These are phyloP conservation scores for Elymus sibiricus DNA, from an alignment of 176 grass and related monocot species.

Conservation along the genomic window DNA sequence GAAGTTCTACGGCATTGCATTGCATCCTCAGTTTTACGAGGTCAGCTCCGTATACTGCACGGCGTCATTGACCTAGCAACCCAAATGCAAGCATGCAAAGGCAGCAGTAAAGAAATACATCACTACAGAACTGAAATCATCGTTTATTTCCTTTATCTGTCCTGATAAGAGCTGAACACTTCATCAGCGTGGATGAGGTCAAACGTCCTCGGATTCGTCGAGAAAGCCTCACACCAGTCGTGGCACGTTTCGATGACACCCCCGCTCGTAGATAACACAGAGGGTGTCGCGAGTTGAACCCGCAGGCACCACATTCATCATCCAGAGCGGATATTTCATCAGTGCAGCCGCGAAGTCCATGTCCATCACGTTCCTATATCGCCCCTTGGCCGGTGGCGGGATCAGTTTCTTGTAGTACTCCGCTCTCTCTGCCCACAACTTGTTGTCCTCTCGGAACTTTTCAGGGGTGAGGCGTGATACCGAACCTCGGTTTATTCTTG, in stretches of 20 bases:
- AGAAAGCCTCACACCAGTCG: conserved; percentile 88
- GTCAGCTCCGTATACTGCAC: too few relatives aligned
- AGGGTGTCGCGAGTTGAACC: conserved; percentile 35
- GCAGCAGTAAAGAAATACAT: background rate
- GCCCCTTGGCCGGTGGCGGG: conserved; percentile 47
- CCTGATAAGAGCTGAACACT: conserved; percentile 55
- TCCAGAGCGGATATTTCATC: conserved; percentile 65
- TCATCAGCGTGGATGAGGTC: conserved; percentile 76
- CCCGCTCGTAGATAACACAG: conserved; percentile 67
- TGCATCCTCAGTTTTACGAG: too few relatives aligned
- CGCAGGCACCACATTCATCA: conserved; percentile 65
- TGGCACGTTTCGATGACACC: conserved; percentile 77
- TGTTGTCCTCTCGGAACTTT: conserved; percentile 55
- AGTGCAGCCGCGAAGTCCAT: conserved; percentile 73
- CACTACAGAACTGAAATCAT: too few relatives aligned
- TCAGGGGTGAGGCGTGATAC: conserved; percentile 41
- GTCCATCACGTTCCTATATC: conserved; percentile 83
- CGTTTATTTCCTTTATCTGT: conserved; percentile 44
- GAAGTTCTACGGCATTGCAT: too few relatives aligned
- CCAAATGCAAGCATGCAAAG: too few relatives aligned
- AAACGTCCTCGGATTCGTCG: conserved; percentile 75
- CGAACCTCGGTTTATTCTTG: conserved; percentile 41
- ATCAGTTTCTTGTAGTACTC: conserved; percentile 68
- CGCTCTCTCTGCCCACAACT: conserved; percentile 55
- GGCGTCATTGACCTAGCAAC: too few relatives aligned